These are phyloP conservation scores for Rhodamnia argentea DNA, from an alignment of 345 rosid species.

Conservation along the genomic window DNA sequence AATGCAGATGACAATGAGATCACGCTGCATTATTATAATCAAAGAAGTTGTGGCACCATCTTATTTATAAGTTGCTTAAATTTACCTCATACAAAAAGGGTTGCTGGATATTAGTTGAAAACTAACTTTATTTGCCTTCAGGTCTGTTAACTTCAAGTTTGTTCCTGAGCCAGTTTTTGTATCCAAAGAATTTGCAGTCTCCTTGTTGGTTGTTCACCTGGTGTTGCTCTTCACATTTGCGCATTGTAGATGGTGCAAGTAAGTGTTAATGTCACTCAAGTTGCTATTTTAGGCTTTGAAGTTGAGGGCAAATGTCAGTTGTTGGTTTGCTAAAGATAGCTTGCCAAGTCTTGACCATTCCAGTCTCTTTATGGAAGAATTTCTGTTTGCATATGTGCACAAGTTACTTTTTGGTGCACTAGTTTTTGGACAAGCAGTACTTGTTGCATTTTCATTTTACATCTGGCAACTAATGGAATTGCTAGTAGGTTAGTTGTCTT, in stretches of 20 bases:
- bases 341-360: not conserved
- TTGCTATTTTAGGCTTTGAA: not conserved
- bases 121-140: slow-evolving; percentile 18
- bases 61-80: not conserved
- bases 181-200: slow-evolving; percentile 75
- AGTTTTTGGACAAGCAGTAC: not conserved
- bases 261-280: slow-evolving; percentile 17
- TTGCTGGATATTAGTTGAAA: slow-evolving; percentile 1
- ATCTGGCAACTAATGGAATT: not conserved
- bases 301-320: not conserved
- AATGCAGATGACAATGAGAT: not conserved
- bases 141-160: slow-evolving; percentile 99
- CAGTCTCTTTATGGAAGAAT: not conserved
- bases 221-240: slow-evolving; percentile 52
- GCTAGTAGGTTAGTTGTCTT: not conserved
- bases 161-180: slow-evolving; percentile 78
- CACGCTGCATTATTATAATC: not conserved
- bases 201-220: slow-evolving; percentile 71
- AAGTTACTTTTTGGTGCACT: not conserved
- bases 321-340: not conserved
- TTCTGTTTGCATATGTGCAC: not conserved
- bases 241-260: slow-evolving; percentile 95
- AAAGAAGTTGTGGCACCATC: not conserved
- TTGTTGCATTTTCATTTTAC: not conserved
- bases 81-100: not conserved